phyloP scores from a whole-genome alignment of 345 rosid species.

The Bruguiera parviflora region DNA sequence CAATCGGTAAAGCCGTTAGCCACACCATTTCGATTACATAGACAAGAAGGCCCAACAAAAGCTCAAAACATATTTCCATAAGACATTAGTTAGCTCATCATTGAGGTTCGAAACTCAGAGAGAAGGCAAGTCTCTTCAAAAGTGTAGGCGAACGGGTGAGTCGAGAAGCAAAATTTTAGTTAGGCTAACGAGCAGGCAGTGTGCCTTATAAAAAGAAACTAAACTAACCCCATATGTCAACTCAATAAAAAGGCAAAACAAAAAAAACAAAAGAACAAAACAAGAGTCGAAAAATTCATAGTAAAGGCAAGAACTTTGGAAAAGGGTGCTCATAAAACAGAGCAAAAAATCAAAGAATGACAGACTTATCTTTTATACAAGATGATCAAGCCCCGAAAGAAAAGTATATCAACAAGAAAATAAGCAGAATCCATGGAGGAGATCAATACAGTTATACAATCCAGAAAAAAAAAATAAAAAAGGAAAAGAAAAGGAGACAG shows the following conservation, averaged over 20 bases:
- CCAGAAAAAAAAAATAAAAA: neutral
- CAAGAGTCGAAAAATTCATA: neutral
- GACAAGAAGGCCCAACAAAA: neutral
- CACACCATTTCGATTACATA: neutral
- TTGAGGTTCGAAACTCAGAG: neutral
- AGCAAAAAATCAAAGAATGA: constrained; percentile 2
- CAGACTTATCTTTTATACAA: neutral
- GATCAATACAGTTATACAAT: no score
- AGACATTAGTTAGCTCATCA: neutral
- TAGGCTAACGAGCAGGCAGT: neutral
- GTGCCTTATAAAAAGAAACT: neutral
- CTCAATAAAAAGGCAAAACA: neutral
- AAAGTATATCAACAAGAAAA: neutral
- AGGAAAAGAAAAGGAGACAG: neutral
- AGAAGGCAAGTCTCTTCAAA: constrained; percentile 2
- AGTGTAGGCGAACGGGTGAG: neutral
- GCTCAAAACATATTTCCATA: neutral
- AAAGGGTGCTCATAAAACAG: constrained; percentile 4
- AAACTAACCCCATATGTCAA: constrained; percentile 8
- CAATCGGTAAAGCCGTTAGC: neutral
- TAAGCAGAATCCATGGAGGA: neutral
- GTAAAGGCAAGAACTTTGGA: neutral
- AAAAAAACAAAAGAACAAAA: neutral
- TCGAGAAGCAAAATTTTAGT: neutral
- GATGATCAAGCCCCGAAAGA: constrained; percentile 14